Base-by-base conservation (phyloP, 2,329 filamentous ascomycete species). In the Colletotrichum zoysiae region DNA sequence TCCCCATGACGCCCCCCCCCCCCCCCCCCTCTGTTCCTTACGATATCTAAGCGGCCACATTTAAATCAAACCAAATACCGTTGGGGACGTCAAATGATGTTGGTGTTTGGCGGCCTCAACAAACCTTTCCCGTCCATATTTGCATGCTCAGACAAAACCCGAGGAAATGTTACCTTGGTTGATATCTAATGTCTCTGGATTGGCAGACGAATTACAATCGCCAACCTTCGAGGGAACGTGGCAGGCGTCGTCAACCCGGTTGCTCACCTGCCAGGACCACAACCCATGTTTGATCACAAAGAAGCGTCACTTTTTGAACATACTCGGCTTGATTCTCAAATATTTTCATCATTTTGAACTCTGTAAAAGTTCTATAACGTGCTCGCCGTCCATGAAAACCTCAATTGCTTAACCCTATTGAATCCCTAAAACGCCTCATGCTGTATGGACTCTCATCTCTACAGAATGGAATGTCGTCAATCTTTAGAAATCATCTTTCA, bases 381-480 rank as follows among this genome's bases (percentile, higher is more conserved):
- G 35, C 48, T 42, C 57, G 55, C 48, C 20, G 12, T 57, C 14
- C 20, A 33, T 48, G 4, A 35, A 30, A 59, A n/a, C n/a, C 7
- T 38, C 30, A 62, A 33, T 7, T 62, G 46, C 23, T 42, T 53
- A 23, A 53, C 8, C 38, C 46, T 55, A 60, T 59, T 11, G 18
- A 1, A 51, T 62, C 58, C 67, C 59, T 44, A 14, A 26, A 70
- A 73, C 70, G 59, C 70, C 70, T 1, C 20, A 5, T 65, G 60
- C 48, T 65, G 12, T 50, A 16, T 62, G 51, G 26, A 38, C n/a
- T 53, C 33, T 20, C 5, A 44, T 53, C 20, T 60, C 44, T 70
- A 50, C 59, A 63, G 48, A 50, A 60, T 30, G 5, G n/a, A 33
- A 33, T 44, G 1, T 26, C 26, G 35, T 68, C 48, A 16, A 33